Evolutionary conservation across 257 asterid genomes (phyloP).

Genomic region (Capsicum pubescens): DNA sequence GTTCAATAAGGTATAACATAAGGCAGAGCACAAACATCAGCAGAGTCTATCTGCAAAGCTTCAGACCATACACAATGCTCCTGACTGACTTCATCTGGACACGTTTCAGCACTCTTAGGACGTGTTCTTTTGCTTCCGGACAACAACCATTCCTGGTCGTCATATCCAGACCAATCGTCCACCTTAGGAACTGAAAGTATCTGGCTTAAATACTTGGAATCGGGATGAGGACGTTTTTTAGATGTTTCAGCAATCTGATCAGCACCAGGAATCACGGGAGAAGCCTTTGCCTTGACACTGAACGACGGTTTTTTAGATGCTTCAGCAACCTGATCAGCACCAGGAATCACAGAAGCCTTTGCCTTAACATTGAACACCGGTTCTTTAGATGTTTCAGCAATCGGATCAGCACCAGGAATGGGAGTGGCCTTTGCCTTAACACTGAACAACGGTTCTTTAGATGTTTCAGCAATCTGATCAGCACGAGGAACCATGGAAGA

Average conservation of each 20-base stretch:
- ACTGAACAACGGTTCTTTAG: constrained; percentile 45
- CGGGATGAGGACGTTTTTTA: constrained; percentile 74
- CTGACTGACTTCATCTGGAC: constrained; percentile 32
- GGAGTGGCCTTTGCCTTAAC: constrained; percentile 44
- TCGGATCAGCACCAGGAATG: constrained; percentile 37
- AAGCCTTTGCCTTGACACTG: constrained; percentile 44
- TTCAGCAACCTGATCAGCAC: constrained; percentile 39
- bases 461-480: constrained; percentile 42
- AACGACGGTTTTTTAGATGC: constrained; percentile 46
- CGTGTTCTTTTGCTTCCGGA: constrained; percentile 43
- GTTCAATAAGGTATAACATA: constrained; percentile 80
- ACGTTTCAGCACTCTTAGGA: constrained; percentile 35
- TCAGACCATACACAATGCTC: constrained; percentile 65
- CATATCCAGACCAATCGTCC: constrained; percentile 55
- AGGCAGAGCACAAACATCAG: constrained; percentile 71
- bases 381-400: constrained; percentile 42
- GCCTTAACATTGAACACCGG: constrained; percentile 43
- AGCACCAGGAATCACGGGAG: constrained; percentile 33
- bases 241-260: constrained; percentile 44
- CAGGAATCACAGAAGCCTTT: constrained; percentile 36
- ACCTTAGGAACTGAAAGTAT: constrained; percentile 57
- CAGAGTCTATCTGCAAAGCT: constrained; percentile 61
- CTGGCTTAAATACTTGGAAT: constrained; percentile 58
- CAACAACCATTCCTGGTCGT: constrained; percentile 77
- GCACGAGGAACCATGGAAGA: constrained; percentile 31